Base-by-base conservation (phyloP, 2,329 filamentous ascomycete species). In the Chaetothyriales sp. region DNA sequence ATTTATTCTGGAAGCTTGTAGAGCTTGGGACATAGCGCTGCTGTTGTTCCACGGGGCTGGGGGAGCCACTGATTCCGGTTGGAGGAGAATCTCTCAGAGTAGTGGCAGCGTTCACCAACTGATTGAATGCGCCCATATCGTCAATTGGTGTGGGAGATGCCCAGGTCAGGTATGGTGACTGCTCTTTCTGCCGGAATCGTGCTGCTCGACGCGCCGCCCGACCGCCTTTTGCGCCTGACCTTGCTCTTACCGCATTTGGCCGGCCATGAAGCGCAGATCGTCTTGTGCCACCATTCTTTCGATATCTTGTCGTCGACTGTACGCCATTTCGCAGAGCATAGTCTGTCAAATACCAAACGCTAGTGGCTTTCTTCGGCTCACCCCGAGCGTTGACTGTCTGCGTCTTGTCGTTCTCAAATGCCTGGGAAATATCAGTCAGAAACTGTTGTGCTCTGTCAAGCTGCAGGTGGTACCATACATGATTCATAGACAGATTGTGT, bases 401-500 rank as follows among this genome's bases (percentile, higher is more conserved):
- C 8, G 66, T 65, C 53, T 58, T 56, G 53, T 65, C 53, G 43
- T 61, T 62, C 57, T 61, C 53, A 48, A 68, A 68, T n/a, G 64
- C 65, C 65, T 68, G 54, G 19, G 47, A 32, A 32, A 25, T 45
- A 44, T 55, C 26, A 50, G 48, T 52, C 46, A 52, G 28, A 18
- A 49, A 43, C 42, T 50, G 60, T 48, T 15, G 15, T 9, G 36
- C 44, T 53, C 54, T 28, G 10, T 25, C 26, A 25, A 48, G 25
- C 50, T 45, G 15, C 18, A 53, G 9, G 8, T 32, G 9, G 8
- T 32, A 26, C 73, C 80, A 68, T 78, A 95, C 90, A 54, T 77
- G 76, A 61, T 96, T 96, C 89, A 96, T 95, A 46, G 87, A 95
- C 6, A 96, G 72, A 60, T 96, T 96, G 66, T 96, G 90, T 1